A percentile compares a stretch with the other conserved stretches of the same genome.
Evolutionary conservation across 805 yeast species (phyloP).

Genomic region (Barnettozyma vustinii): DNA sequence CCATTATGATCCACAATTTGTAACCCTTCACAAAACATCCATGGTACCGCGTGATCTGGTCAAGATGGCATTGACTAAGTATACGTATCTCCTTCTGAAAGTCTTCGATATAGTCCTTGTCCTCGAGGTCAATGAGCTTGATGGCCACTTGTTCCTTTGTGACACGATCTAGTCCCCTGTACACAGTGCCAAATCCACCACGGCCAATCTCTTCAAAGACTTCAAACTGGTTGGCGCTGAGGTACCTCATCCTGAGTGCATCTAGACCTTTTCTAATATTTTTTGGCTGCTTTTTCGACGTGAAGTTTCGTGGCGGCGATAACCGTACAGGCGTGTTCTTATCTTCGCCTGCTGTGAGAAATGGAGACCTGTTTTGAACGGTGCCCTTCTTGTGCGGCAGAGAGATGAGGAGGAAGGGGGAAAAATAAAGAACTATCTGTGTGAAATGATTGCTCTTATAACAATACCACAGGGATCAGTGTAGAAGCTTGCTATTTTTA

Average conservation of each 20-base stretch:
- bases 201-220: slow-evolving; percentile 82
- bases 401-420: too few species aligned
- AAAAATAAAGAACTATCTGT: not conserved
- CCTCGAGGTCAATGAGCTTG: slow-evolving; percentile 85
- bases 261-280: not conserved
- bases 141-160: slow-evolving; percentile 85
- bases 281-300: not conserved
- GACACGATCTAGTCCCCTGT: slow-evolving; percentile 69
- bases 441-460: not conserved
- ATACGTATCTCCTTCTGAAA: slow-evolving; percentile 90
- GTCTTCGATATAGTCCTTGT: slow-evolving; percentile 85
- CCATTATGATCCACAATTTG: slow-evolving; percentile 97
- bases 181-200: slow-evolving; percentile 96
- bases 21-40: slow-evolving; percentile 86
- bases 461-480: not conserved
- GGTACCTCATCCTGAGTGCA: slow-evolving; percentile 19
- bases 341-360: not conserved
- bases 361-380: too few species aligned
- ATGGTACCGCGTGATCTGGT: slow-evolving; percentile 84
- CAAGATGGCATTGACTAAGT: slow-evolving; percentile 69
- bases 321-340: not conserved
- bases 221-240: slow-evolving; percentile 32
- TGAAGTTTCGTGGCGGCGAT: not conserved
- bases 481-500: not conserved
- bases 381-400: not conserved